Evolutionary conservation across 1,284 basidiomycete genomes (phyloP).

Genomic region (Blastosporella zonata): DNA sequence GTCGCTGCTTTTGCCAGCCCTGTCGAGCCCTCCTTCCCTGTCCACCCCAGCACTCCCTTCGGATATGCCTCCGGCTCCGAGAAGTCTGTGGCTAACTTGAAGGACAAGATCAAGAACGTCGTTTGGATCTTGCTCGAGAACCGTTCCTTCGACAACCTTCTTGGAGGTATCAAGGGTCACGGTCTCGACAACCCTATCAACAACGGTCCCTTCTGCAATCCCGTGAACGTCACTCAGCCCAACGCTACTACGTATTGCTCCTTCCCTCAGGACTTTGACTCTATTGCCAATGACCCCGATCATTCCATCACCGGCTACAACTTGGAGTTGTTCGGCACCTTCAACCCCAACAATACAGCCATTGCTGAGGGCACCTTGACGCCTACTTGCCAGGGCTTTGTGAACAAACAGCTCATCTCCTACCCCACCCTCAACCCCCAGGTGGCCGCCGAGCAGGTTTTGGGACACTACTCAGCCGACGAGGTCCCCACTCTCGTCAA

Average conservation of each 20-base stretch:
- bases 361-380: not conserved
- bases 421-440: conserved; percentile 4
- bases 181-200: conserved; percentile 1
- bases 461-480: conserved; percentile 8
- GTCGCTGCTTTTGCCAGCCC: not conserved
- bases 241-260: not conserved
- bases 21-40: not conserved
- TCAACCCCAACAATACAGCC: not conserved
- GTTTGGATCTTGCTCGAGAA: conserved; percentile 1
- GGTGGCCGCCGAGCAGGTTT: conserved; percentile 7
- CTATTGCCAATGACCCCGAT: conserved; percentile 1
- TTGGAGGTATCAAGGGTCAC: not conserved
- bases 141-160: not conserved
- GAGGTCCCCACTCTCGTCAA: conserved; percentile 10
- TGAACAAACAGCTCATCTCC: conserved; percentile 12
- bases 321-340: not conserved
- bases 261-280: conserved; percentile 1
- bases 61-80: not conserved
- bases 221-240: not conserved
- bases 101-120: not conserved
- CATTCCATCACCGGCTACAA: conserved; percentile 1
- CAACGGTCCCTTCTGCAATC: not conserved
- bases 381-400: conserved; percentile 11
- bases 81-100: not conserved
- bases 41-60: not conserved